A percentile compares a stretch with the other conserved stretches of the same genome.
Conservation (phyloP, 2,329 filamentous ascomycete genomes). For the Colletotrichum shisoi region DNA sequence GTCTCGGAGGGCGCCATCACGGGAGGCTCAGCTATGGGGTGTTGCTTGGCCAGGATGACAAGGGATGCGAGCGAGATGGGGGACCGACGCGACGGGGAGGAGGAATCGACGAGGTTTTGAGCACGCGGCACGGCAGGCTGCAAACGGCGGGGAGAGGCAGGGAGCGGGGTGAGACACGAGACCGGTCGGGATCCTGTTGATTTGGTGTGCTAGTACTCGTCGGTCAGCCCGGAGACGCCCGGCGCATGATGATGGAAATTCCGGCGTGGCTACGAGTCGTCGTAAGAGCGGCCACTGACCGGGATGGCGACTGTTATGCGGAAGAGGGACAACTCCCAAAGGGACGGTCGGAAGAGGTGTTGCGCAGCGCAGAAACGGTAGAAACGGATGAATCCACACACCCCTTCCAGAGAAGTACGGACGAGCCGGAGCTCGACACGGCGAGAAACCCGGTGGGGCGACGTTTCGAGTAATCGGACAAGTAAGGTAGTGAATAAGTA, state of each 20-base stretch:
- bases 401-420: neutral
- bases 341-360: neutral
- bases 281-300: slow-evolving; percentile 33
- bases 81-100: neutral
- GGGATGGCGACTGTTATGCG: slow-evolving; percentile 30
- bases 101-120: slow-evolving; percentile 9
- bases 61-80: neutral
- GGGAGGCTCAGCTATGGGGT: slow-evolving; percentile 9
- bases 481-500: neutral
- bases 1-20: slow-evolving; percentile 32
- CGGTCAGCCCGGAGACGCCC: slow-evolving; percentile 32
- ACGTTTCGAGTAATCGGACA: neutral
- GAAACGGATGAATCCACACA: slow-evolving; percentile 2
- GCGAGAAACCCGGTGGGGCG: neutral
- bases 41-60: slow-evolving; percentile 6
- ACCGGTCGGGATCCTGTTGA: slow-evolving; percentile 7
- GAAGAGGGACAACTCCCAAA: neutral
- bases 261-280: slow-evolving; percentile 19
- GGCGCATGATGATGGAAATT: slow-evolving; percentile 37
- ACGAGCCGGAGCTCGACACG: slow-evolving; percentile 3
- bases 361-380: too few relatives aligned
- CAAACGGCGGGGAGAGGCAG: neutral
- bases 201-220: slow-evolving; percentile 12
- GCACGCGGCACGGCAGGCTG: neutral
- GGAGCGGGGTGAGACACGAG: slow-evolving; percentile 11